Evolutionary conservation across 2,329 filamentous ascomycete species (phyloP).

Genomic region (Blumeria hordei): DNA sequence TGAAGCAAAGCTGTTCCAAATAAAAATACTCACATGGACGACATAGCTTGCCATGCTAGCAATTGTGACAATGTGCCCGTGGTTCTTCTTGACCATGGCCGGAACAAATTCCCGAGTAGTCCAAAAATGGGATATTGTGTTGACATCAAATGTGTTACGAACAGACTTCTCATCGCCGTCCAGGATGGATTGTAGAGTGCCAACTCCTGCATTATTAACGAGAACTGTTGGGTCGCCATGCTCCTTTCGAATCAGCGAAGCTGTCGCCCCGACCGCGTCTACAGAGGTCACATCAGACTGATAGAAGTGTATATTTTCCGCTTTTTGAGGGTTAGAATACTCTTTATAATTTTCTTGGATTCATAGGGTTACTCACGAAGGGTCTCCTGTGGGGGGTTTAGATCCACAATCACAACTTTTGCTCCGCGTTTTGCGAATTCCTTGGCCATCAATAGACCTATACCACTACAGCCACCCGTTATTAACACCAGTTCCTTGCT

Average conservation of each 20-base stretch:
- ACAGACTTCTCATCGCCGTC: conserved; percentile 28
- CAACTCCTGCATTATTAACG: conserved; percentile 47
- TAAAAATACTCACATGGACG: conserved; percentile 2
- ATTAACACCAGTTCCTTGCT: conserved; percentile 43
- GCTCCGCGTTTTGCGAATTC: conserved; percentile 36
- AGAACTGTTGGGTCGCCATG: conserved; percentile 43
- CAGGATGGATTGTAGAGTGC: conserved; percentile 32
- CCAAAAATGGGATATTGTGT: conserved; percentile 41
- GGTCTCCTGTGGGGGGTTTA: conserved; percentile 25
- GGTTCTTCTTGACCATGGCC: conserved; percentile 34
- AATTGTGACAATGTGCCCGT: conserved; percentile 49
- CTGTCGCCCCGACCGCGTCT: conserved; percentile 35
- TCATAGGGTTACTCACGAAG: conserved; percentile 4
- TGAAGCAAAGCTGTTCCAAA: neutral
- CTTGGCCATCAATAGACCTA: conserved; percentile 39
- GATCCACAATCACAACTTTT: conserved; percentile 47
- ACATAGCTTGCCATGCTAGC: conserved; percentile 20
- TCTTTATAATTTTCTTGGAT: neutral
- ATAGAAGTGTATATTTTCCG: neutral
- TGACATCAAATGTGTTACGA: conserved; percentile 44
- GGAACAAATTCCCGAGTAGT: conserved; percentile 41
- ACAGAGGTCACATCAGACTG: conserved; percentile 26
- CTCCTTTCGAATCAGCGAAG: conserved; percentile 24
- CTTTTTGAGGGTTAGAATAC: neutral
- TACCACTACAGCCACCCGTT: conserved; percentile 52